Base-by-base conservation (phyloP, 345 rosid genomes). In the Corchorus capsularis region DNA sequence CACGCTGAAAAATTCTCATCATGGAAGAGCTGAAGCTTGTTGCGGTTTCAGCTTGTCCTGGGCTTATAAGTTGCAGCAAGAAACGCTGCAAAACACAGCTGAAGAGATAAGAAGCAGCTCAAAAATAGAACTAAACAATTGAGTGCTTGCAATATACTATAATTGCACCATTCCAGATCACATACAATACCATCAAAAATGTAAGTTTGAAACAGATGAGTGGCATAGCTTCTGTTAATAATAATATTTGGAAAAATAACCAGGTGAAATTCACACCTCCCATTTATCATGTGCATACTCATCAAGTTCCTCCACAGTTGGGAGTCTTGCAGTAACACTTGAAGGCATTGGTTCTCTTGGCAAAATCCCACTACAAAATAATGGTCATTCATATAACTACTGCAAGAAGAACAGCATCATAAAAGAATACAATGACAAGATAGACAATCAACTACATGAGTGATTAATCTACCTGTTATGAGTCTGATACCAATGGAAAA, bases 1-100 rank as follows among this genome's bases (percentile, higher is more conserved):
- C 99, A 54, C 97, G 86, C 86, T 93, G 98, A 77, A 96, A 93
- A 68, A 92, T 79, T 83, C 67, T 92, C 90, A 96, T 90, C 96
- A 93, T 93, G 57, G 99, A 92, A 69, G 97, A 78, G 86, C 94
- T 96, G 76, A 96, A 89, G 77, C 86, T 92, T 39, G 89, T 89
- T 1, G 76, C 74, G 81, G 66, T 91, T 73, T 96, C 97, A 50
- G 89, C 85, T 81, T 93, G 97, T 70, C 83, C 77, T 76, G 99
- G 87, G 77, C 86, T 93, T 81, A 93, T 92, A 71, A 96, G 98
- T 86, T 88, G 96, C 81, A 96, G 89, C 87, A 96, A 81, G 88
- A 96, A 96, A 80, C 93, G 85, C 99, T 93, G 93, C 67, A 66
- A 70, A 78, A 81, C 74, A 83, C 66, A 88, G 78, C 8, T 19